A percentile compares a stretch with the other conserved stretches of the same genome.
Conservation (phyloP, 75 land plant species). For the Adiantum capillusveneris region DNA sequence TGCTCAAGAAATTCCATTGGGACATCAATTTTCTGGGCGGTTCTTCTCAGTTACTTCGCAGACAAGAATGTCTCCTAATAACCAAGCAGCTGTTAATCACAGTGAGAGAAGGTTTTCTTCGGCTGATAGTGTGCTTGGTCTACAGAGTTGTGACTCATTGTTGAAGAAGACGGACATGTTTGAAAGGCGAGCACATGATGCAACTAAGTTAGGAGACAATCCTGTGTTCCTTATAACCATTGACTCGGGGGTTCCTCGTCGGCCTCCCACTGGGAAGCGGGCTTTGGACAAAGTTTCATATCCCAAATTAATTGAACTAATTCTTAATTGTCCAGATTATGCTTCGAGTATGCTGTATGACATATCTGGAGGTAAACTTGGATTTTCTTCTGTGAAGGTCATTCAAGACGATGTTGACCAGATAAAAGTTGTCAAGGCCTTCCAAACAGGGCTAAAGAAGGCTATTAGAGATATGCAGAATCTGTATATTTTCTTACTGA, state of each 20-base stretch:
- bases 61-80: constrained; percentile 6
- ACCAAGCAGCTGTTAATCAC: constrained; percentile 15
- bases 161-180: constrained; percentile 17
- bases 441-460: constrained; percentile 61
- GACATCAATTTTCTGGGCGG: neutral
- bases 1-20: constrained; percentile 41
- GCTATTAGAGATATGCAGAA: constrained; percentile 75
- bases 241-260: constrained; percentile 93
- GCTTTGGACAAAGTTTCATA: constrained; percentile 61
- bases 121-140: constrained; percentile 32
- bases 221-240: constrained; percentile 67
- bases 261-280: constrained; percentile 90
- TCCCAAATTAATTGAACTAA: constrained; percentile 83
- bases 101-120: constrained; percentile 32
- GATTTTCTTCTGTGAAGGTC: constrained; percentile 12
- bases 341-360: constrained; percentile 63
- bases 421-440: constrained; percentile 43
- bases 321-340: constrained; percentile 57
- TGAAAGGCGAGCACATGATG: too few relatives aligned
- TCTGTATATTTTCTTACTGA: constrained; percentile 66
- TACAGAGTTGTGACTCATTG: constrained; percentile 24
- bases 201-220: constrained; percentile 5
- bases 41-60: neutral
- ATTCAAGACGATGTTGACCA: constrained; percentile 25
- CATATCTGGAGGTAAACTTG: constrained; percentile 62